These are phyloP conservation scores for Fraxinus ornus DNA, from an alignment of 305 asterid species.

Conservation along the genomic window DNA sequence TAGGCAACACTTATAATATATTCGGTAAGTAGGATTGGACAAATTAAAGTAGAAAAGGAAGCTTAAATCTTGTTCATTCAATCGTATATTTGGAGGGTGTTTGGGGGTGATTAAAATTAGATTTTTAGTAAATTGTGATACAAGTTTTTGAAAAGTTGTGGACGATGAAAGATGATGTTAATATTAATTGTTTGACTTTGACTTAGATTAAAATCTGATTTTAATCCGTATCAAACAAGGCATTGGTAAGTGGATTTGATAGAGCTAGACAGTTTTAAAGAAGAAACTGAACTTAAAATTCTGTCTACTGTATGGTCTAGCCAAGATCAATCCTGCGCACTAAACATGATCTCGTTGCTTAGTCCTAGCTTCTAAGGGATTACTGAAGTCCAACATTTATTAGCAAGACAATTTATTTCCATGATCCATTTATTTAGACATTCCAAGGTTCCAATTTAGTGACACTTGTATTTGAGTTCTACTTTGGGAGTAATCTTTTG, in stretches of 20 bases:
- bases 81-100: too few relatives aligned
- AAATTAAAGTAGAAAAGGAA: background rate
- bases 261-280: background rate
- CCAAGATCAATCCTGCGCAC: background rate
- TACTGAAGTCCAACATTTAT: too few relatives aligned
- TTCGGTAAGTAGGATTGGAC: background rate
- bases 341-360: background rate
- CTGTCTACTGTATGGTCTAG: background rate
- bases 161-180: too few relatives aligned
- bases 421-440: too few relatives aligned
- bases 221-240: too few relatives aligned
- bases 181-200: too few relatives aligned
- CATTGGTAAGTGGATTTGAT: background rate
- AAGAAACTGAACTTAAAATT: background rate
- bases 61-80: background rate
- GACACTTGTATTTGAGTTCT: background rate
- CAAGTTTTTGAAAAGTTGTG: too few relatives aligned
- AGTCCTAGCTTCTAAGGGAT: too few relatives aligned
- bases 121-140: too few relatives aligned
- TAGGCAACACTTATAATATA: background rate
- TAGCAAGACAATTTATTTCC: too few relatives aligned
- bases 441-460: background rate
- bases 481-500: background rate
- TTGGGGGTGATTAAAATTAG: too few relatives aligned
- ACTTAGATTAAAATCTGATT: too few relatives aligned